Evolutionary conservation across 75 land plant genomes (phyloP), one percentile per base, ranked within the genome.

Genomic region (Chamaecyparis obtusa): DNA sequence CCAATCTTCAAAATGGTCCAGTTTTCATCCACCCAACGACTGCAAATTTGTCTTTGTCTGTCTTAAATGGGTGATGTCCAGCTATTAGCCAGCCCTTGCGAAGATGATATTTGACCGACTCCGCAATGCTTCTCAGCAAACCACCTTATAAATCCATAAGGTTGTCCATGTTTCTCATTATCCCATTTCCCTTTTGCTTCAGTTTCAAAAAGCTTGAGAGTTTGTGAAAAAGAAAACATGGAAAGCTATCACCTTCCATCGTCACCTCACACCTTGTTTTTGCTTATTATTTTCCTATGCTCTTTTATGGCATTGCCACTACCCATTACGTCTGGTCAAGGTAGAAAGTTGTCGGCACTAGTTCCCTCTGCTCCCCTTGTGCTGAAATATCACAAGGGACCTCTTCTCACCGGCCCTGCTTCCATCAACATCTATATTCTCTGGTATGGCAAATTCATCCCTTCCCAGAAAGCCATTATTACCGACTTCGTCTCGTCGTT

Each of bases 371-470:
- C 87, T 16, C 49, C 91, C 41, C 85, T 92, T 54, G 54, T 89
- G 36, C 72, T 96, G 75, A 74, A 84, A 17, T 97, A 94, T 88
- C 99, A 94, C 89, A 87, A 90, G 21, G 99, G 99, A 1, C 88
- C 92, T 2, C 89, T 97, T 37, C 94, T 97, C 41, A 64, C 89
- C 0, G 95, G 94, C 41, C 57, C 51, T 4, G 32, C 33, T 0
- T 56, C 56, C 44, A 88, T 94, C 81, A 74, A 93, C 39, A 86
- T 97, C 60, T 91, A 93, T 85, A 87, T 97, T 87, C 90, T 94
- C 74, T 97, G 95, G 95, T 97, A 97, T 67, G 99, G 99, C 39
- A 85, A 86, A 24, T 97, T 97, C 93, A 91, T 83, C 13, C 86
- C 94, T 5, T 43, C 94, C 51, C 95, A 96, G 87, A 89, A 88